Percentiles rank a stretch among this genome's conserved stretches.
phyloP scores from a whole-genome alignment of 345 rosid species.

The Populus euphratica region DNA sequence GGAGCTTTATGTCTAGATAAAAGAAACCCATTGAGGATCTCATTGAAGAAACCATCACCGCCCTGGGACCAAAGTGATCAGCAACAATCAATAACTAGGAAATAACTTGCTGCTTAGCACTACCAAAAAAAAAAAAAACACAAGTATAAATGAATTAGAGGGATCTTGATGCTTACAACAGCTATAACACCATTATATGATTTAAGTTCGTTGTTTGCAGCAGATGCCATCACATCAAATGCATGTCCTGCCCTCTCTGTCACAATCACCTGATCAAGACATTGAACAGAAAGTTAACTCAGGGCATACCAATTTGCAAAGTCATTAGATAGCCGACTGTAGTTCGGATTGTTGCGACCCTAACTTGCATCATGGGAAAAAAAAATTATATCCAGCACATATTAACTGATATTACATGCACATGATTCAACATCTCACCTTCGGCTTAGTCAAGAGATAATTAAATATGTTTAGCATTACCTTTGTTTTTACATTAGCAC shows the following conservation, averaged over 20 bases:
- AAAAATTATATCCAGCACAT: too few species aligned
- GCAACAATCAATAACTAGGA: constrained; percentile 6
- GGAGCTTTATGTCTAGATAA: constrained; percentile 74
- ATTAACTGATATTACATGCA: too few species aligned
- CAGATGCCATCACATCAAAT: constrained; percentile 63
- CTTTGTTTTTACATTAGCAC: constrained; percentile 67
- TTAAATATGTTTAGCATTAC: constrained; percentile 28
- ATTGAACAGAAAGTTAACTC: constrained; percentile 4
- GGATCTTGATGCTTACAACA: constrained; percentile 55
- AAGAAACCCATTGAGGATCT: constrained; percentile 82
- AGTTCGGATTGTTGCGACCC: not conserved
- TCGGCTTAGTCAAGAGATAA: not conserved
- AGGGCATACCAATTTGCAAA: not conserved
- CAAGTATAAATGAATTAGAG: constrained; percentile 4
- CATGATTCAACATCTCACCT: not conserved
- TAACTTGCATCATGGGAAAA: not conserved
- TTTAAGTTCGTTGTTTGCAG: constrained; percentile 53
- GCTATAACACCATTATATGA: constrained; percentile 76
- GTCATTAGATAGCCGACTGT: not conserved
- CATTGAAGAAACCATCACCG: constrained; percentile 97
- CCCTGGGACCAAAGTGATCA: constrained; percentile 50
- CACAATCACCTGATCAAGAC: constrained; percentile 58
- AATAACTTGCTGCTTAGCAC: not conserved
- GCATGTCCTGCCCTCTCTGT: constrained; percentile 89
- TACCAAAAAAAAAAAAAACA: not conserved